These are phyloP conservation scores for Geotrichum carabidarum DNA, from an alignment of 1,139 yeast species.

Conservation along the genomic window DNA sequence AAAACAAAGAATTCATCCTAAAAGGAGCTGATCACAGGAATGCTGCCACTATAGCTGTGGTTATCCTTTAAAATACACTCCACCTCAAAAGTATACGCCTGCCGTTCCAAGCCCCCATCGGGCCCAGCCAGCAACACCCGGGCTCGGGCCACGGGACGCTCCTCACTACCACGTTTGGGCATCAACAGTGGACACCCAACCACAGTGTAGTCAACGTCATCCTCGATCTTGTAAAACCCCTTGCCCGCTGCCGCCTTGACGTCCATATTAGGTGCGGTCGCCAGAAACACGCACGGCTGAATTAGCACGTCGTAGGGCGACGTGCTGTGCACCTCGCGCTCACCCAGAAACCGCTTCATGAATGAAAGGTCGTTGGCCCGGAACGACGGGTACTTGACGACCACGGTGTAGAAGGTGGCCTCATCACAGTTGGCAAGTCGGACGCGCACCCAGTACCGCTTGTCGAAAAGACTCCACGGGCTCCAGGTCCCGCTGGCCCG, in stretches of 20 bases:
- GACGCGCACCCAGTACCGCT: conserved; percentile 30
- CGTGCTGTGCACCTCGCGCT: not conserved
- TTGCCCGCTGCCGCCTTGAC: not conserved
- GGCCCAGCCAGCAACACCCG: too few species aligned
- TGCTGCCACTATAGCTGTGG: too few species aligned
- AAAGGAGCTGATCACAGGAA: too few species aligned
- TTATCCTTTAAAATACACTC: too few species aligned
- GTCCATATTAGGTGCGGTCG: not conserved
- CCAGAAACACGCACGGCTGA: conserved; percentile 7
- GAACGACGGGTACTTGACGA: conserved; percentile 7
- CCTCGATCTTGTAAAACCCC: not conserved
- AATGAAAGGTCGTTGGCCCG: conserved; percentile 4
- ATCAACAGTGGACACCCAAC: conserved; percentile 3
- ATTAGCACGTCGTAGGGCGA: conserved; percentile 6
- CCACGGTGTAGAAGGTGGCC: not conserved
- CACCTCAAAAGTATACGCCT: too few species aligned
- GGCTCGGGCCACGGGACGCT: too few species aligned
- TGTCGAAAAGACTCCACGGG: conserved; percentile 47
- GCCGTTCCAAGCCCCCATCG: too few species aligned
- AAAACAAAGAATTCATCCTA: too few species aligned
- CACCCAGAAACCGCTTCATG: conserved; percentile 1
- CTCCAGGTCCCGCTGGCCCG: conserved; percentile 8
- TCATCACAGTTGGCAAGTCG: not conserved
- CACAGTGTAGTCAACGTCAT: conserved; percentile 5
- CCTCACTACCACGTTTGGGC: not conserved